A percentile compares a stretch with the other conserved stretches of the same genome.
Evolutionary conservation across 768 basidiomycete species (phyloP).

Genomic region (Lenzites betulinus): DNA sequence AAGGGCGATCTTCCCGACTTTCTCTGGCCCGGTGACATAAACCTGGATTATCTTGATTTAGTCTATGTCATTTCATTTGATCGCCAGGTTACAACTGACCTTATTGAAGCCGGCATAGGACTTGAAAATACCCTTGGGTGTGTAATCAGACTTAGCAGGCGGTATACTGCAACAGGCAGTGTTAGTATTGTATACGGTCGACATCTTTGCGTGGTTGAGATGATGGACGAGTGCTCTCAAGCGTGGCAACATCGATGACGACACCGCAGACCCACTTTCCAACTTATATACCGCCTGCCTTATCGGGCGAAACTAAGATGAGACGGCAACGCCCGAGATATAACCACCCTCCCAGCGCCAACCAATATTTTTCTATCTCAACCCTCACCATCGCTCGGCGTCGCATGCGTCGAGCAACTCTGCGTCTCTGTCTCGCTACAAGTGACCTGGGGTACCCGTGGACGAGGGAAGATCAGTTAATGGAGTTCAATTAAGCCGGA

Average conservation of each 20-base stretch:
- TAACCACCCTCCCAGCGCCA: neutral
- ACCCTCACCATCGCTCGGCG: conserved; percentile 44
- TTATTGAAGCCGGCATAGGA: conserved; percentile 49
- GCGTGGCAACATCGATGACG: conserved; percentile 34
- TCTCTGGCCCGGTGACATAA: conserved; percentile 51
- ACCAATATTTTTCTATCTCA: conserved; percentile 18
- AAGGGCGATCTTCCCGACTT: conserved; percentile 48
- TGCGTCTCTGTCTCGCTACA: conserved; percentile 36
- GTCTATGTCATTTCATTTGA: too few species aligned
- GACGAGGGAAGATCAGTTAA: conserved; percentile 44
- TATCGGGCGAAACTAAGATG: neutral
- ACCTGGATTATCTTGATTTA: conserved; percentile 30
- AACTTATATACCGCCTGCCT: conserved; percentile 9
- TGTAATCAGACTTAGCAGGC: conserved; percentile 54
- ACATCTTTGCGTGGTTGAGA: conserved; percentile 38
- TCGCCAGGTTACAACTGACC: conserved; percentile 10
- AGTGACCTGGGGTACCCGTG: conserved; percentile 55
- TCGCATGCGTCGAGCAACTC: conserved; percentile 54
- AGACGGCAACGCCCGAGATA: conserved; percentile 8
- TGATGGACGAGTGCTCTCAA: conserved; percentile 45
- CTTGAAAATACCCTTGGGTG: conserved; percentile 51
- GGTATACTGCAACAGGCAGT: conserved; percentile 56
- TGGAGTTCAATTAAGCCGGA: conserved; percentile 83
- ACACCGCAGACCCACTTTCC: neutral
- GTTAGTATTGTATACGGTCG: conserved; percentile 39